Conservation (phyloP, 441 rosid species). For the Daphne laureola region DNA sequence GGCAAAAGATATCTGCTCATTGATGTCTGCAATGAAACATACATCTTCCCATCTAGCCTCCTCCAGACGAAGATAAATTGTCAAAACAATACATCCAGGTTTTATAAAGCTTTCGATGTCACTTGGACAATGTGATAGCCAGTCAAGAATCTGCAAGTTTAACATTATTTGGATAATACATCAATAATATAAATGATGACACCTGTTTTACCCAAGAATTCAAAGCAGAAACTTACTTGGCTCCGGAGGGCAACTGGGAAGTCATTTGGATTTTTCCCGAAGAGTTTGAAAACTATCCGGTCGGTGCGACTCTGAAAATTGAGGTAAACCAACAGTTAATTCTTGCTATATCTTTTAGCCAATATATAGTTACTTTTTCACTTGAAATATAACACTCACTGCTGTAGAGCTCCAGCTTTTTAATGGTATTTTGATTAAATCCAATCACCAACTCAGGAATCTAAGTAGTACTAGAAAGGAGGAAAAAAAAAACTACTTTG, state of each 20-base stretch:
- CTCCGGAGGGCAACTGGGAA: conserved; percentile 30
- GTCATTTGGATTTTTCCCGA: conserved; percentile 36
- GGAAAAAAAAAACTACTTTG: no score
- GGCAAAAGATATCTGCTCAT: conserved; percentile 2
- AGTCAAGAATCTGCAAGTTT: conserved; percentile 32
- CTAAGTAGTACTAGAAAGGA: no score
- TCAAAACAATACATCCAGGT: conserved; percentile 42
- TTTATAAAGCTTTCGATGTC: conserved; percentile 45
- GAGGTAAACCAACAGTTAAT: conserved; percentile 8
- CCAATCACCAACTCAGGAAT: no score
- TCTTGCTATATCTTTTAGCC: conserved; percentile 7
- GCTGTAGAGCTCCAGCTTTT: no score
- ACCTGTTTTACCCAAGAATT: conserved; percentile 5
- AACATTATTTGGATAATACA: conserved; percentile 11
- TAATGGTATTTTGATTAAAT: no score
- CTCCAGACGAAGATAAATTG: conserved; percentile 33
- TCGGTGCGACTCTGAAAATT: conserved; percentile 34
- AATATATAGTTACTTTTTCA: neutral
- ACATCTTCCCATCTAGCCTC: conserved; percentile 37
- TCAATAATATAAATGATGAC: conserved; percentile 4
- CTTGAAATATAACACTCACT: no score
- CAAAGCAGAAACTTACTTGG: conserved; percentile 25
- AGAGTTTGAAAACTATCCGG: conserved; percentile 40
- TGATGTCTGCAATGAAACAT: conserved; percentile 10
- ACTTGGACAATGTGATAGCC: conserved; percentile 40